A percentile compares a stretch with the other conserved stretches of the same genome.
Evolutionary conservation across 169 alveolate genomes (phyloP).

Genomic region (Toxoplasma gondii): DNA sequence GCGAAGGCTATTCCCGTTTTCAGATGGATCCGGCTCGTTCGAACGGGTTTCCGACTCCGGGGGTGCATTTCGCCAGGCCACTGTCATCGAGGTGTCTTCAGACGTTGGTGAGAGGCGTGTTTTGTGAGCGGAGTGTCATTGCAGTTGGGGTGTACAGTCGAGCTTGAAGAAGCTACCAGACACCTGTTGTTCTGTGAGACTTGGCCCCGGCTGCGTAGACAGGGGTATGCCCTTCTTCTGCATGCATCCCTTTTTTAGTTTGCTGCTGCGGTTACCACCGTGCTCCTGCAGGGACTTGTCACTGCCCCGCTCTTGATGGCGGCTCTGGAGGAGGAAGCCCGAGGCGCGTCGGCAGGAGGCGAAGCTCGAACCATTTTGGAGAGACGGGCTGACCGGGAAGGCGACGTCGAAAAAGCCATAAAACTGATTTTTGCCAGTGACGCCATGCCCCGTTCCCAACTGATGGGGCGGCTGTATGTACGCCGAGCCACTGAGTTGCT

Average conservation of each 20-base stretch:
- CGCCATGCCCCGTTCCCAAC: conserved; percentile 51
- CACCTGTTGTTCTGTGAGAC: too few relatives aligned
- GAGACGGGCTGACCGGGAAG: neutral
- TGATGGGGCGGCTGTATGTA: conserved; percentile 38
- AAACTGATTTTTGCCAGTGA: neutral
- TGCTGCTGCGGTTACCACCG: neutral
- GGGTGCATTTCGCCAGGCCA: neutral
- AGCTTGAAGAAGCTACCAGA: too few relatives aligned
- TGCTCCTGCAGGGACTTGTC: conserved; percentile 71
- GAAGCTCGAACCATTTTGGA: neutral
- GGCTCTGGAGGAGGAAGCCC: conserved; percentile 43
- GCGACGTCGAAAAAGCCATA: conserved; percentile 30
- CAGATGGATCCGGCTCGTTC: neutral
- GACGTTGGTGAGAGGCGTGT: too few relatives aligned
- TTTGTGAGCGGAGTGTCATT: too few relatives aligned
- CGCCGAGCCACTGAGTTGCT: conserved; percentile 38
- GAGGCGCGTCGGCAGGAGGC: neutral
- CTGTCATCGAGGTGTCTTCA: neutral
- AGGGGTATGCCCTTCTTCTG: neutral
- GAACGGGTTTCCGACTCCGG: neutral
- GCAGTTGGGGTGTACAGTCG: too few relatives aligned
- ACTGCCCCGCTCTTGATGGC: conserved; percentile 79
- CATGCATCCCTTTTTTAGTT: neutral
- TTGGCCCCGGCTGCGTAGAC: too few relatives aligned
- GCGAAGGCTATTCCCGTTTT: neutral